These are phyloP conservation scores for Beauveria sp. DNA, from an alignment of 2,329 filamentous ascomycete species.

Conservation along the genomic window DNA sequence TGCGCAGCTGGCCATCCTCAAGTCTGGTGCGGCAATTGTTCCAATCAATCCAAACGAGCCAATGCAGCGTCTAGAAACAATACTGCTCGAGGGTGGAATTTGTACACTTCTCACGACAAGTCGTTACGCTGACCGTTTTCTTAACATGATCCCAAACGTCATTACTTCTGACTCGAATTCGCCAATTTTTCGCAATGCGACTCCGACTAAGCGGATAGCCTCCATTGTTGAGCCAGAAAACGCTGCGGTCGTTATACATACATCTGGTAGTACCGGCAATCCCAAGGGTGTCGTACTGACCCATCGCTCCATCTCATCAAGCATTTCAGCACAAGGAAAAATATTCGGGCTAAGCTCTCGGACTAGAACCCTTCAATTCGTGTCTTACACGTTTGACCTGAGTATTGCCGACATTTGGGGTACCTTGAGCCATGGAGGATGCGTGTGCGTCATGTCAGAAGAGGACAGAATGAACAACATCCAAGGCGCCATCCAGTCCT, in stretches of 20 bases:
- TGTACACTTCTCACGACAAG: background rate
- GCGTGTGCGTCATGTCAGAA: slow-evolving; percentile 15
- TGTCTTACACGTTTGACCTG: slow-evolving; percentile 16
- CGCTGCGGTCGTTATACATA: slow-evolving; percentile 6
- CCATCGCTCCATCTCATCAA: background rate
- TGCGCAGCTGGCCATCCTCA: slow-evolving; percentile 8
- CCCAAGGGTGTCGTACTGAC: slow-evolving; percentile 11
- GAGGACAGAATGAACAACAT: slow-evolving; percentile 15
- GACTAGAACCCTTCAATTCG: slow-evolving; percentile 20
- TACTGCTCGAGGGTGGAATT: background rate
- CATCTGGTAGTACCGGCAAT: slow-evolving; percentile 11
- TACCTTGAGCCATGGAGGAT: slow-evolving; percentile 11
- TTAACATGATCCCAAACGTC: background rate
- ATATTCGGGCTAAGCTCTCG: slow-evolving; percentile 14
- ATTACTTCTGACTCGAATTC: background rate
- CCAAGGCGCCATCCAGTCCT: background rate
- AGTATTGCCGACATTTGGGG: slow-evolving; percentile 11
- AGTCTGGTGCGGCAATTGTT: slow-evolving; percentile 6
- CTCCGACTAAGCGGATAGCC: background rate
- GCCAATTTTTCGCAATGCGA: background rate
- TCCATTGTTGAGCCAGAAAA: background rate
- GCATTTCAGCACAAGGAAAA: background rate
- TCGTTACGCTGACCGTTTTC: background rate
- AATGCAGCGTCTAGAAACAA: background rate
- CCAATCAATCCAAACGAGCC: background rate